These are phyloP conservation scores for Colletotrichum sp. DNA, from an alignment of 2,329 filamentous ascomycete species.

Conservation along the genomic window DNA sequence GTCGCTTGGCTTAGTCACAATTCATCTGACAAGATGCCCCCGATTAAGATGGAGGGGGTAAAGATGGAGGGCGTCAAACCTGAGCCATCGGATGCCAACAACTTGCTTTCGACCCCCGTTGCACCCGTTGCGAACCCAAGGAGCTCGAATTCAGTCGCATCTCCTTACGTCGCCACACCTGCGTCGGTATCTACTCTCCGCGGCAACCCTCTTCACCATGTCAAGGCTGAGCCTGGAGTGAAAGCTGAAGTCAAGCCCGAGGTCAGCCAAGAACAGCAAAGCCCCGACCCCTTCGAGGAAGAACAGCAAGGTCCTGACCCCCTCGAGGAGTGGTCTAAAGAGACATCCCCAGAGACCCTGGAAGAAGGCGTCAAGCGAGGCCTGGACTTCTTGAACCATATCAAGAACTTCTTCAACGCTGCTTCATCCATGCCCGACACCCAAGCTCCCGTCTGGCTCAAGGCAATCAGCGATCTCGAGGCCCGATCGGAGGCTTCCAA, in stretches of 20 bases:
- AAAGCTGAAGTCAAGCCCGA: neutral
- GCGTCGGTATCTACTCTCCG: neutral
- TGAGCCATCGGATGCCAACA: neutral
- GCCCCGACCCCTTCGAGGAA: no score
- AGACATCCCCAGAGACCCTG: neutral
- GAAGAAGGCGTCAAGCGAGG: constrained; percentile 1
- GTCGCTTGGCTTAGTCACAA: neutral
- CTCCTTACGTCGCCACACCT: neutral
- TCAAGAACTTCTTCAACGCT: neutral
- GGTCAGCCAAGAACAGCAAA: no score
- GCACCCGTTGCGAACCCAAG: neutral
- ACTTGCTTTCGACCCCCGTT: neutral
- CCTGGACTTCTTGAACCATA: neutral
- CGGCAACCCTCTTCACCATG: neutral
- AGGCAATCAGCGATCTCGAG: constrained; percentile 15
- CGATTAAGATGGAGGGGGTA: neutral
- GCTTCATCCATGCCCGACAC: neutral
- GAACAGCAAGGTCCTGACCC: neutral
- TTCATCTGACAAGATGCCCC: neutral
- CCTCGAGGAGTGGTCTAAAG: constrained; percentile 1
- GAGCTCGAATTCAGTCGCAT: neutral
- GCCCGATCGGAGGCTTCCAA: constrained; percentile 33
- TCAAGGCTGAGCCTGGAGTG: neutral
- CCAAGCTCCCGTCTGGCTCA: neutral
- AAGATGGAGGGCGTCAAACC: neutral